phyloP scores from a whole-genome alignment of 2,329 filamentous ascomycete genomes.

The Penicillium sp. region DNA sequence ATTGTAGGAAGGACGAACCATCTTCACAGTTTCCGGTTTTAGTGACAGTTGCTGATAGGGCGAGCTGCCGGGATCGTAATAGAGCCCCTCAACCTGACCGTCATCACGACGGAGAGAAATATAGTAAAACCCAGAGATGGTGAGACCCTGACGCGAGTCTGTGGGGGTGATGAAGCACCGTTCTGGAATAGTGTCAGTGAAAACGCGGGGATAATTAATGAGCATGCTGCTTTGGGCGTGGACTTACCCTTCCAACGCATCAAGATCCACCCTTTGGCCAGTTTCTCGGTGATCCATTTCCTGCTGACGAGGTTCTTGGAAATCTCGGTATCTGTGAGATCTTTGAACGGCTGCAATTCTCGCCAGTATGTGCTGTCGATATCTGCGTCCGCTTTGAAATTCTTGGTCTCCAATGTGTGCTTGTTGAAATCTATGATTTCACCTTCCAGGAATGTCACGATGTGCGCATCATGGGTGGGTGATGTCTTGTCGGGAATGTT shows the following conservation, averaged over 20 bases:
- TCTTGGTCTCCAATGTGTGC: conserved; percentile 49
- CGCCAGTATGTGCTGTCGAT: conserved; percentile 51
- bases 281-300: conserved; percentile 43
- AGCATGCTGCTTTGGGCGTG: too few relatives aligned
- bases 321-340: conserved; percentile 44
- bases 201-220: not conserved
- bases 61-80: conserved; percentile 50
- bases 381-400: conserved; percentile 46
- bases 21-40: conserved; percentile 39
- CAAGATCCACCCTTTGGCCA: conserved; percentile 47
- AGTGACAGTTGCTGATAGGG: conserved; percentile 50
- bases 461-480: conserved; percentile 46
- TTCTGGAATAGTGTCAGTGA: conserved; percentile 32
- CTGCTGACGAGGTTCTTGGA: conserved; percentile 45
- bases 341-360: conserved; percentile 48
- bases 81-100: conserved; percentile 49
- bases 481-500: conserved; percentile 59
- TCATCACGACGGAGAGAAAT: conserved; percentile 47
- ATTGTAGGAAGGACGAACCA: conserved; percentile 43
- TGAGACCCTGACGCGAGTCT: conserved; percentile 47
- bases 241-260: conserved; percentile 52
- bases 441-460: conserved; percentile 66
- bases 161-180: conserved; percentile 50
- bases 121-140: conserved; percentile 53
- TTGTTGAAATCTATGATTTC: conserved; percentile 65